A percentile compares a stretch with the other conserved stretches of the same genome.
Conservation (phyloP, 129 eudicot genomes). For the Lactuca sativa region DNA sequence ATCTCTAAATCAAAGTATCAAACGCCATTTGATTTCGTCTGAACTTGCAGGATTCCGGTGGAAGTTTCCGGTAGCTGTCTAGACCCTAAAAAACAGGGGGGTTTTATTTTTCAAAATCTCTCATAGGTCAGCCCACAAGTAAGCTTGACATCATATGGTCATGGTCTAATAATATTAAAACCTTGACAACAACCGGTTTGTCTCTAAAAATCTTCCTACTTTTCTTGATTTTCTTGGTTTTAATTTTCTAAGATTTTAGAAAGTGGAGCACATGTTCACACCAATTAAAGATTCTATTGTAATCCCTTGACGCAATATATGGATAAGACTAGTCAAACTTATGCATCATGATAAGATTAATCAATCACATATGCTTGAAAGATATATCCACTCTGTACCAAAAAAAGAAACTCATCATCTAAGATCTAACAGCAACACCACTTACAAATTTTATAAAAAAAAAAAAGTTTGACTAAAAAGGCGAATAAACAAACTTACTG, state of each 20-base stretch:
- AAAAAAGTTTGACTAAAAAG: not conserved
- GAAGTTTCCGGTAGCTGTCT: too few relatives aligned
- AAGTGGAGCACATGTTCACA: slow-evolving; percentile 23
- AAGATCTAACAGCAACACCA: not conserved
- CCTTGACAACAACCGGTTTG: slow-evolving; percentile 21
- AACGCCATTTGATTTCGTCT: slow-evolving; percentile 3
- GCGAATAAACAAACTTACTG: slow-evolving; percentile 27
- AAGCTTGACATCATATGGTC: slow-evolving; percentile 28
- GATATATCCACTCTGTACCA: too few relatives aligned
- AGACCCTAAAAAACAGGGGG: not conserved
- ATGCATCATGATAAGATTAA: slow-evolving; percentile 21
- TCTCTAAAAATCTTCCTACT: slow-evolving; percentile 13
- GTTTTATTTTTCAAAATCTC: not conserved
- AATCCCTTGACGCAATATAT: slow-evolving; percentile 10
- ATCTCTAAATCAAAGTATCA: not conserved
- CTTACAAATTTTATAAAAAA: not conserved
- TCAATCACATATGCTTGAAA: slow-evolving; percentile 10
- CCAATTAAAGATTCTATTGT: slow-evolving; percentile 7
- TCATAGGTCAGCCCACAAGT: slow-evolving; percentile 8
- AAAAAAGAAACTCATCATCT: too few relatives aligned
- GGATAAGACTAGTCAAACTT: slow-evolving; percentile 21
- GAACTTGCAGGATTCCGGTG: slow-evolving; percentile 1
- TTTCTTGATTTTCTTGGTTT: slow-evolving; percentile 1
- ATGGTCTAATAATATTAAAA: not conserved
- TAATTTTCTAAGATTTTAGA: slow-evolving; percentile 2